These are phyloP conservation scores for Symbiotaphrina buchneri DNA, from an alignment of 495 filamentous ascomycete species.

Conservation along the genomic window DNA sequence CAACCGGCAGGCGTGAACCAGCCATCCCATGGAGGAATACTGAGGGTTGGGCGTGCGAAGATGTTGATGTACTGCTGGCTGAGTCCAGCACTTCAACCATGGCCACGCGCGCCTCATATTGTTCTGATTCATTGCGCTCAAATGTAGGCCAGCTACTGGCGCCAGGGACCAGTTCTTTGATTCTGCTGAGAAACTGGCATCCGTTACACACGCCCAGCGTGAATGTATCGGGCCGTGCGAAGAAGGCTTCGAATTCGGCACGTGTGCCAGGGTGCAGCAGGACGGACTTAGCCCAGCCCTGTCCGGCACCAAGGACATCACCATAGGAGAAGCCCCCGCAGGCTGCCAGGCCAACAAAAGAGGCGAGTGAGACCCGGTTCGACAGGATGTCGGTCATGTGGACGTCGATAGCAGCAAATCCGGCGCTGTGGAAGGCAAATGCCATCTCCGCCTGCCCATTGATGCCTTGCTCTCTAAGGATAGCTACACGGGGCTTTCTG, in stretches of 20 bases:
- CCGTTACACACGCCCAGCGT: conserved; percentile 92
- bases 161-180: conserved; percentile 73
- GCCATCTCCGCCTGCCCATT: conserved; percentile 96
- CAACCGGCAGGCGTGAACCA: conserved; percentile 64
- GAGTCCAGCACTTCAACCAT: conserved; percentile 66
- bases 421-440: conserved; percentile 79
- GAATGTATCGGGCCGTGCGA: conserved; percentile 76
- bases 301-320: conserved; percentile 78
- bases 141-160: conserved; percentile 73
- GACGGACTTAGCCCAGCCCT: conserved; percentile 92
- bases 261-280: conserved; percentile 60
- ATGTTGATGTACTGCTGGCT: conserved; percentile 11
- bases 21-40: conserved; percentile 90
- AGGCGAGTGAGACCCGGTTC: conserved; percentile 48
- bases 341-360: conserved; percentile 73
- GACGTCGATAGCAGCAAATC: conserved; percentile 79
- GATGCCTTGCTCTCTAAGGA: conserved; percentile 84
- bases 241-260: conserved; percentile 63
- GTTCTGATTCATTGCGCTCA: conserved; percentile 63
- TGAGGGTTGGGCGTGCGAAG: conserved; percentile 23
- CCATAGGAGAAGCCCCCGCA: conserved; percentile 97
- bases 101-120: conserved; percentile 76
- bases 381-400: conserved; percentile 92
- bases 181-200: conserved; percentile 77
- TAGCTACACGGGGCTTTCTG: conserved; percentile 68